Percentiles rank a stretch among this genome's conserved stretches.
Conservation (phyloP, 2,329 filamentous ascomycete species). For the Dryadomyces quercus-mongolicae region DNA sequence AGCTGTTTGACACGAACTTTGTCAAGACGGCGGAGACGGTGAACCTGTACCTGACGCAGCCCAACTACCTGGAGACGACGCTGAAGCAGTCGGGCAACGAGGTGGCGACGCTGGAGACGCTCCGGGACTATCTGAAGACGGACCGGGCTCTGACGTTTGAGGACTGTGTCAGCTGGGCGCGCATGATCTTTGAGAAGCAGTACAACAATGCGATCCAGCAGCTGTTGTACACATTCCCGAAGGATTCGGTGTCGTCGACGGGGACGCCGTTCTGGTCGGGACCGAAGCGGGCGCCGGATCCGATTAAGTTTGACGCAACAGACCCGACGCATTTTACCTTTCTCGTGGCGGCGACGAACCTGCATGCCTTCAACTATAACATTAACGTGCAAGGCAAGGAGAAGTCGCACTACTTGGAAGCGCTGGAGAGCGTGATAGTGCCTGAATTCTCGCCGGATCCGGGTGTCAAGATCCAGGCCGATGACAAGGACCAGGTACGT, state of each 20-base stretch:
- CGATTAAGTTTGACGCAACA: constrained; percentile 75
- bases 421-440: constrained; percentile 86
- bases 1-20: constrained; percentile 89
- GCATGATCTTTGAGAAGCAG: constrained; percentile 87
- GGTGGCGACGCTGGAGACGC: constrained; percentile 81
- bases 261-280: constrained; percentile 96
- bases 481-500: constrained; percentile 77
- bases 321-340: constrained; percentile 84
- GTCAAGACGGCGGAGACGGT: constrained; percentile 88
- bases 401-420: constrained; percentile 61
- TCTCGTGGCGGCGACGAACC: constrained; percentile 74
- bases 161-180: constrained; percentile 93
- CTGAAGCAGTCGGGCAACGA: constrained; percentile 91
- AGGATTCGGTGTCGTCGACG: constrained; percentile 76
- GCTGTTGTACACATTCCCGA: constrained; percentile 92
- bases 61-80: constrained; percentile 77
- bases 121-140: constrained; percentile 80
- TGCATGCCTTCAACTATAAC: constrained; percentile 96
- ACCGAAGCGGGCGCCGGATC: constrained; percentile 88
- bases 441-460: constrained; percentile 88
- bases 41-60: constrained; percentile 84
- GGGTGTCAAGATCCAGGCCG: constrained; percentile 90
- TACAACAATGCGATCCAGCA: constrained; percentile 97
- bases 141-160: constrained; percentile 89
- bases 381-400: constrained; percentile 73